Evolutionary conservation across 495 filamentous ascomycete species (phyloP).

Genomic region (Trypethelium eluteriae): DNA sequence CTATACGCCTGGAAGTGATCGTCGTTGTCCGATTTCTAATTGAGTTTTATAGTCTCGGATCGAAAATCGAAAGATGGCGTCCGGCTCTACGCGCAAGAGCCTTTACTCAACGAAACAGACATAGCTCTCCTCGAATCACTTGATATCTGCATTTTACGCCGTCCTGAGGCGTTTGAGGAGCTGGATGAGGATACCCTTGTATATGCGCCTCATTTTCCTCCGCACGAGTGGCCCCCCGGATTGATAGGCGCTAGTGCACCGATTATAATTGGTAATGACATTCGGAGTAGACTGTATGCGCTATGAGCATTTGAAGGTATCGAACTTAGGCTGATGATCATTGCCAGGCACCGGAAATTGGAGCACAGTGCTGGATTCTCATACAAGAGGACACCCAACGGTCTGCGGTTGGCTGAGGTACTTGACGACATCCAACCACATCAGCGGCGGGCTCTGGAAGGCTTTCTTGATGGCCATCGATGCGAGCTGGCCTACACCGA

Average conservation of each 20-base stretch:
- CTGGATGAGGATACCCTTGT: neutral
- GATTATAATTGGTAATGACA: neutral
- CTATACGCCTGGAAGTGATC: too few species aligned
- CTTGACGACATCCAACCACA: neutral
- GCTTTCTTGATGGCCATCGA: neutral
- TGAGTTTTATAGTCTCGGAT: neutral
- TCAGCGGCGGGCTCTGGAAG: neutral
- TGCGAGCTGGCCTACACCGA: neutral
- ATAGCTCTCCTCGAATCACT: neutral
- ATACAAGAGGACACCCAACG: neutral
- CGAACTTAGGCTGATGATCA: neutral
- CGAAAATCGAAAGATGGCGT: neutral
- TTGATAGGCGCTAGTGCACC: neutral
- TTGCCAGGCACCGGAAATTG: neutral
- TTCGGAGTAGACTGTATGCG: neutral
- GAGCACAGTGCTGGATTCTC: neutral
- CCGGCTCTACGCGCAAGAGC: neutral
- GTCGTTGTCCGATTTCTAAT: too few species aligned
- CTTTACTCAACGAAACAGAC: neutral
- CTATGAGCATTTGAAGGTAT: neutral
- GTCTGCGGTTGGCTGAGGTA: neutral
- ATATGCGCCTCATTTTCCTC: neutral
- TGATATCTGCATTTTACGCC: neutral
- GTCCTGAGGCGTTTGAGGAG: neutral
- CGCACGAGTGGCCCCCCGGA: neutral